Conservation (phyloP, 2,329 filamentous ascomycete genomes). For the Akanthomyces dipterigenus region DNA sequence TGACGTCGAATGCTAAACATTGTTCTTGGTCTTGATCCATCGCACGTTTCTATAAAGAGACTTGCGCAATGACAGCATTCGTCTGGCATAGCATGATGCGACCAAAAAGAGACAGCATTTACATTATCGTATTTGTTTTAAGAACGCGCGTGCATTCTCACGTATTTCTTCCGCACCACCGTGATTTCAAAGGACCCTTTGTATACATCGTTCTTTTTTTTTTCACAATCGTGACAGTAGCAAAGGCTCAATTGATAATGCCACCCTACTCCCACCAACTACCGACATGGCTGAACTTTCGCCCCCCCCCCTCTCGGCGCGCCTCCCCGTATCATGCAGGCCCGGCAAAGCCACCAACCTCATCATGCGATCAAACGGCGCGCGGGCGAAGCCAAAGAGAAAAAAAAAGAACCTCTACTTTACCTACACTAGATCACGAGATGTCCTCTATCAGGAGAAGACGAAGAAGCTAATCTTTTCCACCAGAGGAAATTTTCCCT, state of each 20-base stretch:
- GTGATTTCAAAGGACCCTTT: neutral
- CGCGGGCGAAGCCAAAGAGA: neutral
- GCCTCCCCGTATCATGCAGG: neutral
- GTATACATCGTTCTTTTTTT: neutral
- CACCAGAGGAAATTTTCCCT: no score
- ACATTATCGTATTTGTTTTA: no score
- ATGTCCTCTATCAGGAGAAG: neutral
- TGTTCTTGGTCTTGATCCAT: neutral
- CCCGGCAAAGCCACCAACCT: neutral
- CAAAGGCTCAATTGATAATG: neutral
- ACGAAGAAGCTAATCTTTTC: neutral
- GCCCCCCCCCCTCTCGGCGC: neutral
- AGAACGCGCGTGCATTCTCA: no score
- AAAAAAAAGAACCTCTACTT: neutral
- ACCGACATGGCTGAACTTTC: neutral
- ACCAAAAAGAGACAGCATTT: neutral
- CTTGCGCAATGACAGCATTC: neutral
- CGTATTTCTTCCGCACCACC: neutral
- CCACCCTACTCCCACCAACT: neutral
- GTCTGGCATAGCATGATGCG: neutral
- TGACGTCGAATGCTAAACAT: constrained; percentile 23
- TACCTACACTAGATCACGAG: neutral
- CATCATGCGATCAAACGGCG: constrained; percentile 1
- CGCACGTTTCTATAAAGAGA: neutral
- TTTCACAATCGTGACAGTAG: neutral